A percentile compares a stretch with the other conserved stretches of the same genome.
Evolutionary conservation across 345 rosid species (phyloP).

Genomic region (Noccaea caerulescens): DNA sequence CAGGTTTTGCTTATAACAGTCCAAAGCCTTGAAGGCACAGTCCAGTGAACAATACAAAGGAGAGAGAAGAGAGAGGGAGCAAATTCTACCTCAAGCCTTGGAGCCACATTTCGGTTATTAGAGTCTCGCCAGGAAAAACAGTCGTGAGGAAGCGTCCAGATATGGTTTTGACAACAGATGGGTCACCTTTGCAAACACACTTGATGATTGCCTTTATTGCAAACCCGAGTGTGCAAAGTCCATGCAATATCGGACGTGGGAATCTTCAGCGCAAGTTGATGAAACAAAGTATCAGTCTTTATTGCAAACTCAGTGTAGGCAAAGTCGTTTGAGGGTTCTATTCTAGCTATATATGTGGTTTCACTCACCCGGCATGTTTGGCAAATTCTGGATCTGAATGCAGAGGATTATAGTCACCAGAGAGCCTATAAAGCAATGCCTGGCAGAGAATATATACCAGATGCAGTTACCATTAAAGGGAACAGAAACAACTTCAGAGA

Average conservation of each 20-base stretch:
- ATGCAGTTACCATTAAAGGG: conserved; percentile 18
- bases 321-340: neutral
- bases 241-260: conserved; percentile 85
- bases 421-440: conserved; percentile 91
- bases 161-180: conserved; percentile 60
- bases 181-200: conserved; percentile 73
- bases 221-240: conserved; percentile 83
- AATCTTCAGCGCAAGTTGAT: conserved; percentile 50
- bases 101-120: conserved; percentile 87
- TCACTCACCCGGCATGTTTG: conserved; percentile 77
- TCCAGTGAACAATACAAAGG: neutral
- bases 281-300: conserved; percentile 31
- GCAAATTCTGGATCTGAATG: conserved; percentile 88
- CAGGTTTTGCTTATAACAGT: neutral
- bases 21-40: too few relatives aligned
- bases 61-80: neutral
- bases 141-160: conserved; percentile 76
- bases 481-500: neutral
- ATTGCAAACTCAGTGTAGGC: neutral
- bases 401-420: conserved; percentile 95
- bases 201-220: conserved; percentile 83
- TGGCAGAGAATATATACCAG: conserved; percentile 45
- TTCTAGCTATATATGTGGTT: conserved; percentile 13
- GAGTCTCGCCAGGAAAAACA: conserved; percentile 84
- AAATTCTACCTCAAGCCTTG: conserved; percentile 64